Base-by-base conservation (phyloP, 2,329 filamentous ascomycete species). In the Mollisiaceae sp. region DNA sequence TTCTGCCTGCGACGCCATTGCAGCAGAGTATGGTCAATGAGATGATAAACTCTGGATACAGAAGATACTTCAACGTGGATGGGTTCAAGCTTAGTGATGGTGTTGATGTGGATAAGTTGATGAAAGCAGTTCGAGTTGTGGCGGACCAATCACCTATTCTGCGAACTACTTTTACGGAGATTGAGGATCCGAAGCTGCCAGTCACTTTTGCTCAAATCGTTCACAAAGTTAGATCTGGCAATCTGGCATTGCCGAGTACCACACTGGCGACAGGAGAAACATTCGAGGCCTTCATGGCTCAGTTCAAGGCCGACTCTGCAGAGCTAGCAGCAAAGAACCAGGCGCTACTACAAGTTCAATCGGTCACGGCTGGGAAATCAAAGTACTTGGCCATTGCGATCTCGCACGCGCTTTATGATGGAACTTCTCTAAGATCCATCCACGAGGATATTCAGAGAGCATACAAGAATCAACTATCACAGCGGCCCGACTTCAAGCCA, bases 331-430 rank as follows among this genome's bases (percentile, higher is more conserved):
- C 71, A 5, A 60, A 73, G 5, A 59, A 77, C 27, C 59, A 75
- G 0, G 60, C 78, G 9, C 72, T 89, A 2, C 77, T 89, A 8
- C 85, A 87, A 62, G 72, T 89, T 0, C 77, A 75, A 0, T 77
- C 86, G 60, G 78, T 77, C 2, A 72, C 66, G 6, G 74, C 76
- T 0, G 77, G 67, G 2, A 70, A 65, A 15, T 73, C 71, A 41
- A 72, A 66, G 35, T 86, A 83, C 63, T 68, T 89, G 1, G 73
- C 89, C 4, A 75, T 97, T 0, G 94, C 92, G 0, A 88, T 97
- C 45, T 85, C 93, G 0, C 94, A 97, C 77, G 92, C 93, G 1
- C 82, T 97, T 22, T 97, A 97, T 70, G 94, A 97, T 74, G 94
- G 94, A 0, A 93, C 89, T 86, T 97, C 93, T 2, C 83, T 97